Base-by-base conservation (phyloP, 2,329 filamentous ascomycete genomes). In the Grosmannia penicillata region DNA sequence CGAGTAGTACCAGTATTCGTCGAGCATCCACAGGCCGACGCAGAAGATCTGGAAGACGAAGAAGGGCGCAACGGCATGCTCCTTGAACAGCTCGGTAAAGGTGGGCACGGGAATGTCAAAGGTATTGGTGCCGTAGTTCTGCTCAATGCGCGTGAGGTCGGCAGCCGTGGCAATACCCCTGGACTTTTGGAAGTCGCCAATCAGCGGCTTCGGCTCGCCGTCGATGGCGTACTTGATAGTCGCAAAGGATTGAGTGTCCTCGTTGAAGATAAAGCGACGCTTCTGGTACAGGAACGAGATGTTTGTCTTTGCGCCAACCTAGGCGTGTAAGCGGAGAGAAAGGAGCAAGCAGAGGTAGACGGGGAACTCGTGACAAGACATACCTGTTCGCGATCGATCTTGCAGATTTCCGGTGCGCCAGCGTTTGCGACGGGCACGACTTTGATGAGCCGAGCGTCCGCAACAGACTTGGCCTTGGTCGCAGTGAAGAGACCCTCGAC, bases 1-100 rank as follows among this genome's bases (percentile, higher is more conserved):
- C 44, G 91, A 96, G 64, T 98, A 98, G 67, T 98, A 98, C 91
- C 93, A 98, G 63, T 96, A 98, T 62, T 98, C 93, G 55, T 98
- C 91, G 55, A 98, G 66, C 78, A 96, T 84, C 91, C 91, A 98
- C 44, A 98, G 66, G 14, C 91, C 93, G 42, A 98, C 91, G 51
- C 93, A 98, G 66, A 98, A 98, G 44, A 98, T 70, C 67, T 98
- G 91, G 64, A 98, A 98, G 46, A 98, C 87, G 61, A 98, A 98
- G 68, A 98, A 98, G 6, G 91, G 91, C 18, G 93, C 93, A 18
- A 98, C 93, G 19, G 93, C 89, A 58, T 98, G 93, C 60, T 98
- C 91, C 60, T 93, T 83, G 72, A 94, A 98, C 36, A 98, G 73
- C 62, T 98, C 91, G 37, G 81, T 77, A 50, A 98, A 98, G 10